Percentiles rank a stretch among this genome's conserved stretches.
Evolutionary conservation across 768 basidiomycete genomes (phyloP).

Genomic region (Tulasnella sp.): DNA sequence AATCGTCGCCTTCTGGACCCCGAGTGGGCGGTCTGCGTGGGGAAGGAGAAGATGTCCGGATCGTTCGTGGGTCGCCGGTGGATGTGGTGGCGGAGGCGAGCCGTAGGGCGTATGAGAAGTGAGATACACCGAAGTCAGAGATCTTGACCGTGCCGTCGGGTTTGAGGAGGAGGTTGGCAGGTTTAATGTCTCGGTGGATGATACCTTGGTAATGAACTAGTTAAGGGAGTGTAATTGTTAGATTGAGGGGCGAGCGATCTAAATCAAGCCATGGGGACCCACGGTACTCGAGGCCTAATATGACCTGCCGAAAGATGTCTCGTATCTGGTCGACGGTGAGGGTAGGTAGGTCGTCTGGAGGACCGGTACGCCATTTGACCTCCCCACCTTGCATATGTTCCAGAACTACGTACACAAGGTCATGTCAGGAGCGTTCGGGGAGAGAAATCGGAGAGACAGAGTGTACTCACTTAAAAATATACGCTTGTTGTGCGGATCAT

Average conservation of each 20-base stretch:
- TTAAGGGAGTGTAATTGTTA: slow-evolving; percentile 7
- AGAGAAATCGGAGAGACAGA: slow-evolving; percentile 19
- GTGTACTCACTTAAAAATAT: slow-evolving; percentile 81
- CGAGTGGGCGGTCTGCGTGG: slow-evolving; percentile 22
- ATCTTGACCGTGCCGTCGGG: slow-evolving; percentile 89
- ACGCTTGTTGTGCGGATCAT: slow-evolving; percentile 76
- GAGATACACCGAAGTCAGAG: slow-evolving; percentile 95
- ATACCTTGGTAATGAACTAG: slow-evolving; percentile 95
- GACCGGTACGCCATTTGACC: slow-evolving; percentile 70
- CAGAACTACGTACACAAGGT: slow-evolving; percentile 50
- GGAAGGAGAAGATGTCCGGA: slow-evolving; percentile 15
- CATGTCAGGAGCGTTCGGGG: too few species aligned
- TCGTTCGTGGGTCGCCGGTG: slow-evolving; percentile 7
- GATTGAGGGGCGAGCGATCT: slow-evolving; percentile 9
- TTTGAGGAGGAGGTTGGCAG: slow-evolving; percentile 90
- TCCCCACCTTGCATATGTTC: slow-evolving; percentile 95
- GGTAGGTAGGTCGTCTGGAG: slow-evolving; percentile 49
- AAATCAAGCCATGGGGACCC: slow-evolving; percentile 29
- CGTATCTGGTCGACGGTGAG: slow-evolving; percentile 74
- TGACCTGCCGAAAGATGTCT: slow-evolving; percentile 82
- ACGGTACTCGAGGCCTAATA: slow-evolving; percentile 93
- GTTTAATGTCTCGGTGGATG: slow-evolving; percentile 99
- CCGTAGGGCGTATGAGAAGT: slow-evolving; percentile 84
- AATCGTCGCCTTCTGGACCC: slow-evolving; percentile 26
- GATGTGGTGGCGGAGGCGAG: slow-evolving; percentile 50